Evolutionary conservation across 2,329 filamentous ascomycete genomes (phyloP).

Genomic region (Fusarium virguliforme): DNA sequence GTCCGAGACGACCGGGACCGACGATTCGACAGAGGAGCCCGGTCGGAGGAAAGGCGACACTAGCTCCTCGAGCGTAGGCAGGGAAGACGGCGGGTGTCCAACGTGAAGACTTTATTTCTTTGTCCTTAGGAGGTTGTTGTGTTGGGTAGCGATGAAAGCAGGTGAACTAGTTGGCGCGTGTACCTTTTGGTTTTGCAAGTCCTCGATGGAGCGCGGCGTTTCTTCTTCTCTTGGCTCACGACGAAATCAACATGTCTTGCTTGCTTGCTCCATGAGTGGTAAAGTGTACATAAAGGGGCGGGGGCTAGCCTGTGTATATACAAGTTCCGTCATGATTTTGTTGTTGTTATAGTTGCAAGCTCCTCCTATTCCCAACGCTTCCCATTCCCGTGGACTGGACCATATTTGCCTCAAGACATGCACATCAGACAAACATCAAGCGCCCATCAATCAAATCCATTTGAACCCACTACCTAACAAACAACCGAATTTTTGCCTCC

Average conservation of each 20-base stretch:
- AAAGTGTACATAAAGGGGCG: slow-evolving; percentile 30
- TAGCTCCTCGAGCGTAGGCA: slow-evolving; percentile 15
- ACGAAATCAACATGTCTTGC: slow-evolving; percentile 15
- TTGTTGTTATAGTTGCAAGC: neutral
- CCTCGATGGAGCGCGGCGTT: slow-evolving; percentile 44
- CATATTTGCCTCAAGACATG: slow-evolving; percentile 3
- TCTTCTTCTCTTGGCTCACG: slow-evolving; percentile 21
- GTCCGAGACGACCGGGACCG: slow-evolving; percentile 36
- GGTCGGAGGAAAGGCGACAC: slow-evolving; percentile 15
- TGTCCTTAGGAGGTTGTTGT: slow-evolving; percentile 12
- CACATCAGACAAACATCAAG: slow-evolving; percentile 8
- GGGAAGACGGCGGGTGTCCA: neutral
- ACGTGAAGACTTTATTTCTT: slow-evolving; percentile 8
- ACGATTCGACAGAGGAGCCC: slow-evolving; percentile 31
- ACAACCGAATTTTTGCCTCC: slow-evolving; percentile 48
- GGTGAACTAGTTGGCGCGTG: slow-evolving; percentile 11
- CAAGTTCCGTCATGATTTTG: slow-evolving; percentile 18
- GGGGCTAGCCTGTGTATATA: slow-evolving; percentile 33
- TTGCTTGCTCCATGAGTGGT: slow-evolving; percentile 9
- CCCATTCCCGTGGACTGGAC: neutral
- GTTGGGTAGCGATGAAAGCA: slow-evolving; percentile 12
- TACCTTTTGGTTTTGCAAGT: slow-evolving; percentile 32
- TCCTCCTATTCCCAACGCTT: neutral
- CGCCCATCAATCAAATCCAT: slow-evolving; percentile 43
- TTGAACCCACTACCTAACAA: slow-evolving; percentile 49